Percentiles rank a stretch among this genome's conserved stretches.
phyloP scores from a whole-genome alignment of 495 filamentous ascomycete species.

The Usnea hakonensis region DNA sequence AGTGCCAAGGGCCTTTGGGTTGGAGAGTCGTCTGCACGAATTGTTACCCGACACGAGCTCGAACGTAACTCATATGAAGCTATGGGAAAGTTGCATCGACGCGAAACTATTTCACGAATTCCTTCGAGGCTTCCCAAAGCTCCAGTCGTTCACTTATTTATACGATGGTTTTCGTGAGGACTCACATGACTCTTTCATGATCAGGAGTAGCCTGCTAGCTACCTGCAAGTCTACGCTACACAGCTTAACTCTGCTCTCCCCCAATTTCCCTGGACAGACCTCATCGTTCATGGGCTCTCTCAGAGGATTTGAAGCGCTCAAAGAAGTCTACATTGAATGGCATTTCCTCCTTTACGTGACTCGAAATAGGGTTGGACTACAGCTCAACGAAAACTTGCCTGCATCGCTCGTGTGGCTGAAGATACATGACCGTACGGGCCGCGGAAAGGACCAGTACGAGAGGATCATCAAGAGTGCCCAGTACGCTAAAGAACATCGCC shows the following conservation, averaged over 20 bases:
- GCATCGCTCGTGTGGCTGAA: not conserved
- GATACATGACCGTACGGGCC: not conserved
- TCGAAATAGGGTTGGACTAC: not conserved
- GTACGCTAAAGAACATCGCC: not conserved
- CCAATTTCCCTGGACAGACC: not conserved
- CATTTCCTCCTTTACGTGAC: not conserved
- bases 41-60: not conserved
- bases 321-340: not conserved
- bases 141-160: not conserved
- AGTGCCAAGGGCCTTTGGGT: not conserved
- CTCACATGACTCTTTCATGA: not conserved
- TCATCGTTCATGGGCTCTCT: not conserved
- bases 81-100: not conserved
- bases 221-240: not conserved
- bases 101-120: not conserved
- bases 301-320: not conserved
- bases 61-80: not conserved
- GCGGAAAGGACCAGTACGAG: not conserved
- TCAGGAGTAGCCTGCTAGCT: not conserved
- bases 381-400: not conserved
- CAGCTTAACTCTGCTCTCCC: not conserved
- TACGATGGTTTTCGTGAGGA: not conserved
- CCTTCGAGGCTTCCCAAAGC: not conserved
- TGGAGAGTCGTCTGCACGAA: not conserved
- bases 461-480: not conserved